These are phyloP conservation scores for Nematodospora anomalae DNA, from an alignment of 1,139 yeast species.

Conservation along the genomic window DNA sequence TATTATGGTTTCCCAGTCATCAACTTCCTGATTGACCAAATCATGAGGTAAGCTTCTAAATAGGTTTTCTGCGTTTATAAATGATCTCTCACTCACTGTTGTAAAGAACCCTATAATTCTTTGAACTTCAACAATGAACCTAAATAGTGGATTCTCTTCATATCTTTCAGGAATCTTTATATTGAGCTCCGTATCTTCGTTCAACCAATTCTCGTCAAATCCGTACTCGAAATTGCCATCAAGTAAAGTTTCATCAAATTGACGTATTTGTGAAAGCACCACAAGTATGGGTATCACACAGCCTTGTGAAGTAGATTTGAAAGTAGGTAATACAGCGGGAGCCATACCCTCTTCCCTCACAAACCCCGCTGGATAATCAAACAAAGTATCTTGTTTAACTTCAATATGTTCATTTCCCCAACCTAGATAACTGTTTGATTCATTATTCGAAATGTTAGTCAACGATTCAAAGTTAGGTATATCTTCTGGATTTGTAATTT, in stretches of 20 bases:
- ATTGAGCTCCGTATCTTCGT: constrained; percentile 9
- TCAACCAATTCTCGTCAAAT: constrained; percentile 19
- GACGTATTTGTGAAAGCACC: constrained; percentile 25
- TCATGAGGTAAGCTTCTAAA: constrained; percentile 24
- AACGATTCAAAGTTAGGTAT: constrained; percentile 14
- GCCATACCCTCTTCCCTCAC: constrained; percentile 9
- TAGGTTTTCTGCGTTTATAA: constrained; percentile 22
- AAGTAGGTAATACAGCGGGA: constrained; percentile 14
- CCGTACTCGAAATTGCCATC: constrained; percentile 18
- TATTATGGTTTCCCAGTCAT: constrained; percentile 34
- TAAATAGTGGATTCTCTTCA: constrained; percentile 9
- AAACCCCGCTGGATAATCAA: constrained; percentile 8
- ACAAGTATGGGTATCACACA: constrained; percentile 27
- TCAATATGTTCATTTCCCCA: constrained; percentile 6
- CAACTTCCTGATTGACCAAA: constrained; percentile 23
- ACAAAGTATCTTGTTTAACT: constrained; percentile 6
- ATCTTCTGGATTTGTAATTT: constrained; percentile 20
- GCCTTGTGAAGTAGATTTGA: constrained; percentile 19
- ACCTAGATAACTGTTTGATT: neutral
- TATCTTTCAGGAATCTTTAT: constrained; percentile 12
- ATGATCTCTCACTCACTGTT: constrained; percentile 22
- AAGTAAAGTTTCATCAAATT: constrained; percentile 18
- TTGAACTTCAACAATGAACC: constrained; percentile 24
- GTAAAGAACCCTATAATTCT: constrained; percentile 23
- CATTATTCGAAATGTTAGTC: constrained; percentile 1